Percentiles rank a stretch among this genome's conserved stretches.
Evolutionary conservation across 805 yeast species (phyloP).

Genomic region (Wickerhamiella parazyma): DNA sequence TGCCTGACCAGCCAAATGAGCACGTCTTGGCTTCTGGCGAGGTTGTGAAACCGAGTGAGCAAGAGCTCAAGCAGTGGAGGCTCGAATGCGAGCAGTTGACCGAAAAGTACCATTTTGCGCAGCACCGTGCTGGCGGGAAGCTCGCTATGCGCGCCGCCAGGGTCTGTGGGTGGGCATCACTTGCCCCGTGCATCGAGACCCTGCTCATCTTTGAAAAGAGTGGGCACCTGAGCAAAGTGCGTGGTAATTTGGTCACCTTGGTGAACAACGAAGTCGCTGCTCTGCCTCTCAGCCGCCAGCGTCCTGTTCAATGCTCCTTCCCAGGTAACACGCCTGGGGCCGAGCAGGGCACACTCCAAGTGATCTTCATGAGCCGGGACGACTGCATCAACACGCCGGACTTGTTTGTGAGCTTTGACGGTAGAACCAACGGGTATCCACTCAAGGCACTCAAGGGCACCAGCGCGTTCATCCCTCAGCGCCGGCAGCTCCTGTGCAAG

Average conservation of each 20-base stretch:
- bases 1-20: not conserved
- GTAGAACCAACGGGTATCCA: conserved; percentile 9
- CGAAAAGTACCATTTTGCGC: not conserved
- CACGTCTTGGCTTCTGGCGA: conserved; percentile 9
- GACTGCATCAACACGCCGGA: conserved; percentile 2
- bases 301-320: conserved; percentile 1
- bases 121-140: not conserved
- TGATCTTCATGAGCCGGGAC: not conserved
- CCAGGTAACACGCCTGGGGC: not conserved
- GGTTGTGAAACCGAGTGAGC: not conserved
- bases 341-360: not conserved
- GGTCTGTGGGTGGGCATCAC: conserved; percentile 6
- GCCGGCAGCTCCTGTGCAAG: conserved; percentile 5
- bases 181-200: conserved; percentile 2
- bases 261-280: not conserved
- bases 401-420: conserved; percentile 8
- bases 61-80: not conserved
- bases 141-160: not conserved
- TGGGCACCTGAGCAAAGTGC: not conserved
- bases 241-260: not conserved
- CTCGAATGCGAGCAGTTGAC: not conserved
- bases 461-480: conserved; percentile 5
- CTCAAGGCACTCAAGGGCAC: conserved; percentile 1
- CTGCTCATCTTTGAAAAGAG: conserved; percentile 3
- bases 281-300: conserved; percentile 3